phyloP scores from a whole-genome alignment of 1,284 basidiomycete genomes.

The Grifola frondosa region DNA sequence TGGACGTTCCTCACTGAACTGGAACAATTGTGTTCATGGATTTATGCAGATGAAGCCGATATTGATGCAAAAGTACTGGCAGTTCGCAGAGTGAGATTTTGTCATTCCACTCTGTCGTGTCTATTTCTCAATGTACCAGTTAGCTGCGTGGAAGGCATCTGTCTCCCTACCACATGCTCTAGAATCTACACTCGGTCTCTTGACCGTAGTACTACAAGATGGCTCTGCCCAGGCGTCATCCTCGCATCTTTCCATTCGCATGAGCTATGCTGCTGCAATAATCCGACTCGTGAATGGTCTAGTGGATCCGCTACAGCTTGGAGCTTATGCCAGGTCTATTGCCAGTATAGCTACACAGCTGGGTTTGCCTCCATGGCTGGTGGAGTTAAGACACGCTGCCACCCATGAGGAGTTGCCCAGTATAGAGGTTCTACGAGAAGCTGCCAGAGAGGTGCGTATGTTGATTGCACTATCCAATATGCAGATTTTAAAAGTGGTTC shows the following conservation, averaged over 20 bases:
- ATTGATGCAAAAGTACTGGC: slow-evolving; percentile 56
- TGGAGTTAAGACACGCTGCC: slow-evolving; percentile 92
- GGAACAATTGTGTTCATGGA: slow-evolving; percentile 78
- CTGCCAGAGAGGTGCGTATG: slow-evolving; percentile 62
- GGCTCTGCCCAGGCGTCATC: slow-evolving; percentile 20
- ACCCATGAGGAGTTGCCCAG: slow-evolving; percentile 96
- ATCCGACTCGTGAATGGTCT: slow-evolving; percentile 92
- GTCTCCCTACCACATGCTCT: slow-evolving; percentile 73
- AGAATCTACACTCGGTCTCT: slow-evolving; percentile 68
- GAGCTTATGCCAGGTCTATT: slow-evolving; percentile 87
- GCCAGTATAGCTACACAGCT: slow-evolving; percentile 85
- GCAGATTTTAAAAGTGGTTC: neutral
- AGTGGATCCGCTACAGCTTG: slow-evolving; percentile 91
- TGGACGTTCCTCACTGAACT: slow-evolving; percentile 79
- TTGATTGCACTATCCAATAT: slow-evolving; percentile 1
- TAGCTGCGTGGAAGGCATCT: slow-evolving; percentile 74
- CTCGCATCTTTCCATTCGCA: slow-evolving; percentile 51
- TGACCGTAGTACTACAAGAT: slow-evolving; percentile 63
- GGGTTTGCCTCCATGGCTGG: slow-evolving; percentile 85
- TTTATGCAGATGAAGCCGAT: slow-evolving; percentile 72
- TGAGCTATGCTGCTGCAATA: slow-evolving; percentile 75
- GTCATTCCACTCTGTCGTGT: slow-evolving; percentile 5
- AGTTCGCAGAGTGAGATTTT: slow-evolving; percentile 65
- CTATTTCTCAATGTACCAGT: slow-evolving; percentile 39
- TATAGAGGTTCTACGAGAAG: slow-evolving; percentile 76